Evolutionary conservation across 352 stramenopile genomes (phyloP).

Genomic region (Globisporangium echinulatum): DNA sequence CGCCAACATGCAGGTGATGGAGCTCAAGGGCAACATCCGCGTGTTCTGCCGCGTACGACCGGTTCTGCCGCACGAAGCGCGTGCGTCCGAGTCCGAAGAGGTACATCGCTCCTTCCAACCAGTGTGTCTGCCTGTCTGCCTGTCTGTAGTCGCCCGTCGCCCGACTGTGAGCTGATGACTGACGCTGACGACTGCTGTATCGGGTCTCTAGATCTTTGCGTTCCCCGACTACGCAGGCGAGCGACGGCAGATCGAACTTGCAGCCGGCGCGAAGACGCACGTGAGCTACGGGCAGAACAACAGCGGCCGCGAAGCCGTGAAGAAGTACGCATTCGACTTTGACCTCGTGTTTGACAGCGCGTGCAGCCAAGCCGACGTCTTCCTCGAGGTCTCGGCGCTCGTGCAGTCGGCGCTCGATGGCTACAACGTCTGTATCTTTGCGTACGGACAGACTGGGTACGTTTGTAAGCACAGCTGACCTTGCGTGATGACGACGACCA

Average conservation of each 20-base stretch:
- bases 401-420: constrained; percentile 94
- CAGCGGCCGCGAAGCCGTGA: constrained; percentile 38
- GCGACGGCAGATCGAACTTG: constrained; percentile 65
- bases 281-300: constrained; percentile 71
- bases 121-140: too few species aligned
- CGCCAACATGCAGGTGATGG: constrained; percentile 74
- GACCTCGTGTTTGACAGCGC: constrained; percentile 95
- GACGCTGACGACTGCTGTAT: background rate
- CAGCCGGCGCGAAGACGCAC: constrained; percentile 53
- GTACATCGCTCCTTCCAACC: constrained; percentile 13
- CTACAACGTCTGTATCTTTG: constrained; percentile 96
- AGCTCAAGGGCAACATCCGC: constrained; percentile 95
- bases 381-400: constrained; percentile 93
- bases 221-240: constrained; percentile 71
- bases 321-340: constrained; percentile 95
- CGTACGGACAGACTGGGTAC: constrained; percentile 83
- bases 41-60: constrained; percentile 94
- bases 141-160: too few species aligned
- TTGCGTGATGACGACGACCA: background rate
- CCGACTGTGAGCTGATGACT: background rate
- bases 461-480: background rate
- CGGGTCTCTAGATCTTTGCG: constrained; percentile 44
- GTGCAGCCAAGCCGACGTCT: constrained; percentile 94
- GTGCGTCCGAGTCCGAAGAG: constrained; percentile 31
- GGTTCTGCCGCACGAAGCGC: constrained; percentile 63